These are phyloP conservation scores for Sphenostylis stenocarpa DNA, from an alignment of 306 rosid genomes.

Conservation along the genomic window DNA sequence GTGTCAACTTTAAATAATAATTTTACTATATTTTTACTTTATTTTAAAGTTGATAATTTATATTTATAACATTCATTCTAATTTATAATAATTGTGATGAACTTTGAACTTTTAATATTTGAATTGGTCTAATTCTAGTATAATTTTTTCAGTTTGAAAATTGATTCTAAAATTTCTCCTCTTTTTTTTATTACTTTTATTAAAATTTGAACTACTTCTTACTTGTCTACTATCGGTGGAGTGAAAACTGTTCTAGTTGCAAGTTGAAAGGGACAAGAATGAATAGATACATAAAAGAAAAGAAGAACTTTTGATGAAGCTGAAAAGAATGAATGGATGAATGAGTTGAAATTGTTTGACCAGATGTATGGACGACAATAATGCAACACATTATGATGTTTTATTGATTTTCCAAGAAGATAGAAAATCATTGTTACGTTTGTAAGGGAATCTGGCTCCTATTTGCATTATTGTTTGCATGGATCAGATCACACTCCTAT, in stretches of 20 bases:
- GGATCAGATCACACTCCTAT: neutral
- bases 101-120: too few relatives aligned
- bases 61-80: too few relatives aligned
- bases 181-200: neutral
- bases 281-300: neutral
- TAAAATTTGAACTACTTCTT: neutral
- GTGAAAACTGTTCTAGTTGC: neutral
- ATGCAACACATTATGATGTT: neutral
- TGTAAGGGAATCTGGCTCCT: neutral
- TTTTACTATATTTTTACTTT: too few relatives aligned
- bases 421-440: neutral
- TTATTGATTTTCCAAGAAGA: neutral
- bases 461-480: neutral
- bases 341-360: neutral
- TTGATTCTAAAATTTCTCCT: too few relatives aligned
- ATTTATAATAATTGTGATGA: too few relatives aligned
- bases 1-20: too few relatives aligned
- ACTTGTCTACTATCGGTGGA: neutral
- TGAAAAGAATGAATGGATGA: neutral
- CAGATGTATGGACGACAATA: conserved; percentile 5
- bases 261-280: neutral
- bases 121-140: too few relatives aligned
- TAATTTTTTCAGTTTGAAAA: too few relatives aligned
- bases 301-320: neutral
- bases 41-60: too few relatives aligned